Conservation (phyloP, 257 asterid genomes). For the Przewalskia tangutica region DNA sequence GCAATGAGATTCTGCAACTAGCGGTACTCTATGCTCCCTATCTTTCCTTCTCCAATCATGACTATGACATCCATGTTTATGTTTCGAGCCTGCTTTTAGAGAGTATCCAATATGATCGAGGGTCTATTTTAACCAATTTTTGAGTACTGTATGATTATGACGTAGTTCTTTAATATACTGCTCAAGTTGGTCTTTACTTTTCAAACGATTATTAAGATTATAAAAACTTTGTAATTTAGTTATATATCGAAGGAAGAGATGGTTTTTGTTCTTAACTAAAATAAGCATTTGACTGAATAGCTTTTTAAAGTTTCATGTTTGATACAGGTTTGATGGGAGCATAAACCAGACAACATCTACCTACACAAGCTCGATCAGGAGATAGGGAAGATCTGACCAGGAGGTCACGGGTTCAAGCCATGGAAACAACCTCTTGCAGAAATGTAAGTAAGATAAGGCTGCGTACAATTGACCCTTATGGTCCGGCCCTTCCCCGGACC, state of each 20-base stretch:
- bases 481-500: too few relatives aligned
- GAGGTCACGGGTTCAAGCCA: too few relatives aligned
- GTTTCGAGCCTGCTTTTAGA: neutral
- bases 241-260: neutral
- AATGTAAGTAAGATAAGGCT: too few relatives aligned
- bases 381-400: too few relatives aligned
- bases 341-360: too few relatives aligned
- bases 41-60: constrained; percentile 3
- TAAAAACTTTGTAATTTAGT: neutral
- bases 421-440: too few relatives aligned
- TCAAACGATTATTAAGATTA: neutral
- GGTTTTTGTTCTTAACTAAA: neutral
- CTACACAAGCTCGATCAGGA: too few relatives aligned
- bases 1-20: constrained; percentile 92
- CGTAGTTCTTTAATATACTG: neutral
- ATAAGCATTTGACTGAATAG: neutral
- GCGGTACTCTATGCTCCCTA: constrained; percentile 43
- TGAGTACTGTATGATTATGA: neutral
- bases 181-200: neutral
- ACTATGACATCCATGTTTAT: neutral
- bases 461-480: too few relatives aligned
- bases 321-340: too few relatives aligned
- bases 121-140: neutral
- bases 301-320: neutral
- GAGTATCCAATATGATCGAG: neutral